These are phyloP conservation scores for Mucuna pruriens DNA, from an alignment of 306 rosid genomes.

Conservation along the genomic window DNA sequence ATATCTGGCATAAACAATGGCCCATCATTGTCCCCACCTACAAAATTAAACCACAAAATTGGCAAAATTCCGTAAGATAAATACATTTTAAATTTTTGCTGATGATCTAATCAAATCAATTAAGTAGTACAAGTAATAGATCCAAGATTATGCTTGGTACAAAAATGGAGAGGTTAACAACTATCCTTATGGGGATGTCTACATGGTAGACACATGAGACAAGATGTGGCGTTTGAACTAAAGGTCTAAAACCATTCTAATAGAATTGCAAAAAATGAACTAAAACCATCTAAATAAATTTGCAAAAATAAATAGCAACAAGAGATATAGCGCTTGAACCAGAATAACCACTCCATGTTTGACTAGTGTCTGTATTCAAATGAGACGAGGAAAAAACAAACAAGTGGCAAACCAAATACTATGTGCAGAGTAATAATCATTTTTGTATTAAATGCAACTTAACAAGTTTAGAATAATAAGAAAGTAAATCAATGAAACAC, in stretches of 20 bases:
- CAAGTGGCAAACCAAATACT: conserved; percentile 12
- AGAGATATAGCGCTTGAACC: conserved; percentile 11
- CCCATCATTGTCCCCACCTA: conserved; percentile 92
- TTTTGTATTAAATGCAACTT: neutral
- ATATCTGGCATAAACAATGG: conserved; percentile 89
- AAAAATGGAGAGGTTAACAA: neutral
- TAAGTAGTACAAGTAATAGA: neutral
- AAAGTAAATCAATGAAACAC: neutral
- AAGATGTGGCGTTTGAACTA: neutral
- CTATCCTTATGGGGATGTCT: neutral
- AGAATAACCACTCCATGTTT: conserved; percentile 11
- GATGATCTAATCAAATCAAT: neutral
- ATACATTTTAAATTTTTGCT: neutral
- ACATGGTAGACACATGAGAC: neutral
- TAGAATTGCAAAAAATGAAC: neutral
- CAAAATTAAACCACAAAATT: conserved; percentile 33
- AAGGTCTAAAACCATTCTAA: neutral
- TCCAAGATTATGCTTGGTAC: neutral
- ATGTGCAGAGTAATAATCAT: neutral
- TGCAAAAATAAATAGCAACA: conserved; percentile 6
- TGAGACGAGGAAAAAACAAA: conserved; percentile 4
- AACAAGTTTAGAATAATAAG: neutral
- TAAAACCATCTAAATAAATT: neutral
- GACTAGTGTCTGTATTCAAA: neutral
- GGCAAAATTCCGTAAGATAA: neutral